Base-by-base conservation (phyloP, 495 filamentous ascomycete species). In the Apodospora peruviana region DNA sequence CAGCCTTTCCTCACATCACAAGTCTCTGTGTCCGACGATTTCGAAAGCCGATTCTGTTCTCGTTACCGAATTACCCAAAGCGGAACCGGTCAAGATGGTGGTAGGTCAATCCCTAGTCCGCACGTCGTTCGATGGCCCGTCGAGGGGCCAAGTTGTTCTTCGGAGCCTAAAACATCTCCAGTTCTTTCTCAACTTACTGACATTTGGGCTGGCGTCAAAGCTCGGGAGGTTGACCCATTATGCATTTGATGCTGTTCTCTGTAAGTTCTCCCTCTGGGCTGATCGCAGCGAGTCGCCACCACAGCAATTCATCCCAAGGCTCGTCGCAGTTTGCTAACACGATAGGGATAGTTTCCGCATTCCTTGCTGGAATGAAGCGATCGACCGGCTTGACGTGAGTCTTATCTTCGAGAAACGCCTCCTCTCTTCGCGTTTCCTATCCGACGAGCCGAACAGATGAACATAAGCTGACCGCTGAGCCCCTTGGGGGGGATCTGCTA, bases 301-400 rank as follows among this genome's bases (percentile, higher is more conserved):
- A 27, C 12, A 32, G 12, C 25, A 19, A 18, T 51, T 46, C 19
- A 45, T n/a, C n/a, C 25, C 42, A n/a, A 7, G 8, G 44, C 4
- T 22, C 20, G 44, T 37, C 19, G 8, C 12, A 17, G 18, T 25
- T 5, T 4, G 10, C 7, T 18, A 35, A 3, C 24, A 11, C 55
- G 17, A 45, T 39, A 40, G 38, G 23, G 36, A 20, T 27, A 93
- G 87, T 98, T 69, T 98, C 93, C 39, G 86, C 93, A 48, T 90
- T 96, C 62, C 86, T 98, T 38, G 93, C 93, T 17, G 93, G 93
- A 57, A 87, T 98, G 73, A 90, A 93, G 69, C 88, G 93, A 40
- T 95, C 90, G 46, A 97, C 93, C 34, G 93, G 93, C 61, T 77
- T 98, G 64, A 95, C 93, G 93, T 98, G 91, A 77, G 86, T 84